Evolutionary conservation across 306 rosid genomes (phyloP), one percentile per base, ranked within the genome.

Genomic region (Fragaria iinumae): DNA sequence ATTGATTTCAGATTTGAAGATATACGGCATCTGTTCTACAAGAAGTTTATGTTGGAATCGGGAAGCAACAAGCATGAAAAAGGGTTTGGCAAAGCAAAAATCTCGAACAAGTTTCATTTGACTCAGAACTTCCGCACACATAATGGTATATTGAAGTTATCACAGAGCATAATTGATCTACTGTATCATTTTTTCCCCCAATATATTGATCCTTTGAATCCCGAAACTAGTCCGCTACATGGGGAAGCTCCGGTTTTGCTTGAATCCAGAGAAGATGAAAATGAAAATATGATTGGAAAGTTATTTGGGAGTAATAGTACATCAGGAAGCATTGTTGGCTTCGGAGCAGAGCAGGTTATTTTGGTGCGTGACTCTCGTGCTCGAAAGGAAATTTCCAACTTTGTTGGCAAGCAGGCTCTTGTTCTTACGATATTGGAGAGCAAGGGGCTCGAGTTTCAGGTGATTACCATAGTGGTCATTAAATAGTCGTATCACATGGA

Each of bases 361-460:
- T 78, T 91, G 86, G 95, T 91, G 25, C 90, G 95, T 3, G 97
- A 91, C 72, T 91, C 81, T 55, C 38, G 12, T 56, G 82, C 84
- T n/a, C 84, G 87, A 29, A 79, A 77, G 14, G 88, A 86, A 63
- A 79, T 91, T 44, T 44, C 79, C 2, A 75, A 66, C 4, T 52
- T 64, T 67, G 87, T 88, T 34, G 94, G 91, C 23, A 89, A 89
- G 76, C 88, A 85, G 11, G 94, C 92, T 76, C 92, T 91, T 83
- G 89, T 91, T 36, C 80, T 91, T 64, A 91, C 97, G 0, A 79
- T 89, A 49, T 18, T 91, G 52, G 94, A 91, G 82, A 86, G 97
- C 81, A 91, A 91, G 66, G 97, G 97, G 12, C 93, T 91, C 12
- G 97, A 91, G 39, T 91, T 91, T 80, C 95, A 91, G 97, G 97